phyloP scores from a whole-genome alignment of 2,329 filamentous ascomycete species.

The Sporothrix globosa region DNA sequence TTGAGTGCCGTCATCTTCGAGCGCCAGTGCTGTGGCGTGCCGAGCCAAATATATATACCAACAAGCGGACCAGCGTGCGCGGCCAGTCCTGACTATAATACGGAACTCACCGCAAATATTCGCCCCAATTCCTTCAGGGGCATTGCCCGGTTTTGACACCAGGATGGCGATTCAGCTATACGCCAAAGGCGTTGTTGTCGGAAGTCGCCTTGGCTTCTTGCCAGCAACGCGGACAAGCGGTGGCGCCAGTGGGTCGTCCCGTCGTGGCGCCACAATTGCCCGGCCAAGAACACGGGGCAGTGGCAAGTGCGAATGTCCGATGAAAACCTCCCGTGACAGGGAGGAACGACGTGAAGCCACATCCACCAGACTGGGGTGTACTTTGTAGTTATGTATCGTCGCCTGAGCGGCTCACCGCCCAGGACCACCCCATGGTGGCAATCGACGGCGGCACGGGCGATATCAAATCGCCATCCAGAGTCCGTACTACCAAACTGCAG shows the following conservation, averaged over 20 bases:
- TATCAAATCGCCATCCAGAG: too few relatives aligned
- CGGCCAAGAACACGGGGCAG: not conserved
- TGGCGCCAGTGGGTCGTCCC: conserved; percentile 9
- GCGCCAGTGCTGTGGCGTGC: not conserved
- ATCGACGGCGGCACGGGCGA: too few relatives aligned
- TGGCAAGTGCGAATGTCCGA: not conserved
- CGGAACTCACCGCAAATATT: not conserved
- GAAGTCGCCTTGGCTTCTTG: conserved; percentile 13
- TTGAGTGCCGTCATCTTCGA: not conserved
- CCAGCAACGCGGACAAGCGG: not conserved
- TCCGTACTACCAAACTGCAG: too few relatives aligned
- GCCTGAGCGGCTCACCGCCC: not conserved
- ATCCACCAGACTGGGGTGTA: too few relatives aligned
- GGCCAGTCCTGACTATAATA: not conserved
- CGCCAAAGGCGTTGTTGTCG: not conserved
- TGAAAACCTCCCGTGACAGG: not conserved
- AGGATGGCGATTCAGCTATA: not conserved
- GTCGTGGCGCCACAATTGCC: conserved; percentile 6
- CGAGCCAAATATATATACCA: not conserved
- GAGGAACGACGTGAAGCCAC: not conserved
- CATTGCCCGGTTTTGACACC: not conserved
- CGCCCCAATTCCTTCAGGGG: not conserved
- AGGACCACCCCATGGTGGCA: not conserved
- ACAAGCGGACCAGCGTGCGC: not conserved
- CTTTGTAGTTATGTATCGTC: too few relatives aligned